Evolutionary conservation across 371 early-diverging fungal genomes (phyloP), one percentile per base, ranked within the genome.

Genomic region (Zancudomyces culisetae): DNA sequence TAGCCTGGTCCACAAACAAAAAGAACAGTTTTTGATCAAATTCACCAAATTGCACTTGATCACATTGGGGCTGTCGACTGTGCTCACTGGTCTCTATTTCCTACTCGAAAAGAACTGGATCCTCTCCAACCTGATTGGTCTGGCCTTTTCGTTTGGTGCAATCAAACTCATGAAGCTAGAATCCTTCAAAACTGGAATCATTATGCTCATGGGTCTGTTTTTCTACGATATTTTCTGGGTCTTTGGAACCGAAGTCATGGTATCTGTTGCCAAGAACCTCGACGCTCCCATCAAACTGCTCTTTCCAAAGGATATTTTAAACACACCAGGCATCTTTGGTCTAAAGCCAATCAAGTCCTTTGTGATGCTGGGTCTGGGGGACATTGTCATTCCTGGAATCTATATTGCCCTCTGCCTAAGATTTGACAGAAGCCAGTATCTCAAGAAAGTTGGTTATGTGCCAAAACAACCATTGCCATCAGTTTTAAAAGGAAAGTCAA

Each of bases 191-290:
- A 94, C 94, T 0, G 98, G 93, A 22, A 85, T 90, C 70, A 83
- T 89, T 41, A 75, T 97, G 42, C 76, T 97, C 29, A 69, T 77
- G 42, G 93, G 90, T 27, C 69, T 97, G 42, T 97, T 97, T 70
- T 62, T 91, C 43, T 97, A 97, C 61, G 98, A 97, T 65, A 81
- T 97, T 52, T 97, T 95, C 60, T 97, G 96, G 96, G 98, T 97
- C 50, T 97, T 95, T 74, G 93, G 93, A 27, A 94, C 96, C 1
- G 89, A 90, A 49, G 98, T 97, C 47, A 97, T 97, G 98, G 92
- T 95, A 22, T 83, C 86, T 0, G 98, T 97, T 29, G 98, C 98
- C 42, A 90, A 86, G 71, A 81, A 78, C 60, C 85, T 95, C 70
- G 94, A 97, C 61, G 90, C 87, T 0, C 98, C 98, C 42, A 87